Conservation (phyloP, 495 filamentous ascomycete species). For the Cercophora newfieldiana region DNA sequence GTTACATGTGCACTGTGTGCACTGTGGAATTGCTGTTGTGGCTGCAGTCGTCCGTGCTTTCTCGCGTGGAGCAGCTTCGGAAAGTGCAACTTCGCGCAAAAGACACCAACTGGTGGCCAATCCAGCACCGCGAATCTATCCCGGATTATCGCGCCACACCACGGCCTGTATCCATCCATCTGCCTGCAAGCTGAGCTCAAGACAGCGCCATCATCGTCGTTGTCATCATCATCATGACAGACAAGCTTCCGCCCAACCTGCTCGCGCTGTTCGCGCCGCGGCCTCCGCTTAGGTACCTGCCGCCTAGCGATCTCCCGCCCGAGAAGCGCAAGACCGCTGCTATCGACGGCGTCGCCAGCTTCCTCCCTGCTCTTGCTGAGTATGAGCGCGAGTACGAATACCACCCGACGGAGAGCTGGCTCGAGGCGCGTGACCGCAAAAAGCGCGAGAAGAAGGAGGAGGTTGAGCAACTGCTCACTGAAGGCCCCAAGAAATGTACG, state of each 20-base stretch:
- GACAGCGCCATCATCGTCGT: background rate
- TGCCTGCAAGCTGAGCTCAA: background rate
- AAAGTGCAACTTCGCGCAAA: background rate
- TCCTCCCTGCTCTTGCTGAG: conserved; percentile 65
- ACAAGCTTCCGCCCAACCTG: conserved; percentile 89
- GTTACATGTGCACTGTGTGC: background rate
- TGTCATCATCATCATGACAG: conserved; percentile 65
- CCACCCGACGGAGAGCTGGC: conserved; percentile 85
- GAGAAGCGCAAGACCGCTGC: conserved; percentile 74
- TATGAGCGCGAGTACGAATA: conserved; percentile 74
- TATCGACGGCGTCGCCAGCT: conserved; percentile 72
- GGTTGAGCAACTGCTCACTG: conserved; percentile 61
- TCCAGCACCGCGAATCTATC: background rate
- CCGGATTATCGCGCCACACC: background rate
- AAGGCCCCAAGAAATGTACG: conserved; percentile 69
- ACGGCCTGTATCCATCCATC: background rate
- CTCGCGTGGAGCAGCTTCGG: background rate
- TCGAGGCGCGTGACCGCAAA: conserved; percentile 78
- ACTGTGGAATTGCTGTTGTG: background rate
- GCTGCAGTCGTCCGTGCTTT: background rate
- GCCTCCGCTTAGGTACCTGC: conserved; percentile 86
- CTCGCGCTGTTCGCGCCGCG: conserved; percentile 92
- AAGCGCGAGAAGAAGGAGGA: conserved; percentile 73
- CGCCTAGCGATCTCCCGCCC: conserved; percentile 77
- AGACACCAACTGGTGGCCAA: background rate